Evolutionary conservation across 345 rosid species (phyloP).

Genomic region (Citrus trifoliata): DNA sequence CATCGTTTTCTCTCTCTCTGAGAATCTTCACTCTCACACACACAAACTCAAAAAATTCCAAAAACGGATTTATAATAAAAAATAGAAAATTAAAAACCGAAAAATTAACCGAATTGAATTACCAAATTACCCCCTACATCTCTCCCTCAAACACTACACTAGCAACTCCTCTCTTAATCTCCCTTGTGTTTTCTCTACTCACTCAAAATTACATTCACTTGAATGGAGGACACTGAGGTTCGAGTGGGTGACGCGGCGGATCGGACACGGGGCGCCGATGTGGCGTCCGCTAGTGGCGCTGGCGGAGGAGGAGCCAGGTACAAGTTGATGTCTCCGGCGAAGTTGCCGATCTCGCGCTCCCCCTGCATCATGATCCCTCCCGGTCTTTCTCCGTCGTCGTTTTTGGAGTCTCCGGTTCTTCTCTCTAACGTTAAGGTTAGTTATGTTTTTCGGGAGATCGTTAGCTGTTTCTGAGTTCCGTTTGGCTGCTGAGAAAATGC

Average conservation of each 20-base stretch:
- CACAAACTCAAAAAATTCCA: background rate
- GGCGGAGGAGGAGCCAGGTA: conserved; percentile 58
- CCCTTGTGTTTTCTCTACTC: conserved; percentile 6
- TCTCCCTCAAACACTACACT: too few species aligned
- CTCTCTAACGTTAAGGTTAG: conserved; percentile 86
- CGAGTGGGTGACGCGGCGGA: conserved; percentile 16
- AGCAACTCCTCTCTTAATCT: background rate
- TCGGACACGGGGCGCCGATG: background rate
- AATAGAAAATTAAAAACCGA: background rate
- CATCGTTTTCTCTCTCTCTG: background rate
- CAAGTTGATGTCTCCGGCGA: conserved; percentile 95
- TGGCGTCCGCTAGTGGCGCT: conserved; percentile 4
- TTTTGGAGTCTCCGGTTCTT: conserved; percentile 91
- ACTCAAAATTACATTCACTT: background rate
- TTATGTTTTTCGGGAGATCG: background rate
- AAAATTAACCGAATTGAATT: background rate
- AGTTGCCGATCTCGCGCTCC: conserved; percentile 96
- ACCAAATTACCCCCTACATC: conserved; percentile 12
- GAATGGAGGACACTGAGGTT: conserved; percentile 31
- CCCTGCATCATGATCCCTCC: conserved; percentile 75
- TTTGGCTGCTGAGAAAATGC: conserved; percentile 20
- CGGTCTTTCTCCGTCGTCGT: conserved; percentile 88
- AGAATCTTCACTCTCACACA: background rate
- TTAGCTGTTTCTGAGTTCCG: background rate
- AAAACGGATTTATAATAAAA: background rate